phyloP scores from a whole-genome alignment of 805 yeast genomes.

The Yamadazyma nakazawae region DNA sequence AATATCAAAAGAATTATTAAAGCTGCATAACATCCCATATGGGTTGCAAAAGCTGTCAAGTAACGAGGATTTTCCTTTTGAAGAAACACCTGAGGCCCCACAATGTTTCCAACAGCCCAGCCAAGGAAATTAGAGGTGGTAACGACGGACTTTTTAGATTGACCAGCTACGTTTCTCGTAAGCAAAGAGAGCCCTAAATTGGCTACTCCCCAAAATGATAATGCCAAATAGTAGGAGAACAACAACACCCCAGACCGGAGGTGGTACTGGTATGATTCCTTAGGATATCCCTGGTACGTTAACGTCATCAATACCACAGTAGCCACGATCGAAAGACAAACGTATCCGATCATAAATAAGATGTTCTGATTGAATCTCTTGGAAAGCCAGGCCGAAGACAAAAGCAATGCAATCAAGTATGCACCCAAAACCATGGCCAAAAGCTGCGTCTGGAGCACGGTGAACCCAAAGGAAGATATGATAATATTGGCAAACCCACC shows the following conservation, averaged over 20 bases:
- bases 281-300: constrained; percentile 23
- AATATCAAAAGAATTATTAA: constrained; percentile 17
- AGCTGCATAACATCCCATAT: constrained; percentile 35
- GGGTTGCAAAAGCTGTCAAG: constrained; percentile 50
- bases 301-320: constrained; percentile 40
- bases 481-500: constrained; percentile 53
- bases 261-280: constrained; percentile 32
- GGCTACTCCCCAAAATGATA: constrained; percentile 55
- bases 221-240: constrained; percentile 45
- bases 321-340: constrained; percentile 33
- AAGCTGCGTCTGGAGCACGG: constrained; percentile 41
- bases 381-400: constrained; percentile 31
- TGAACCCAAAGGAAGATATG: constrained; percentile 49
- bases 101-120: constrained; percentile 62
- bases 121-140: constrained; percentile 59
- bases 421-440: constrained; percentile 59
- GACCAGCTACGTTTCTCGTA: constrained; percentile 64
- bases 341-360: constrained; percentile 22
- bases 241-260: constrained; percentile 19
- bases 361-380: constrained; percentile 18
- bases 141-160: constrained; percentile 63
- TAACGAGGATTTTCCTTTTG: constrained; percentile 49
- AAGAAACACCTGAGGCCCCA: constrained; percentile 67
- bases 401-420: constrained; percentile 34
- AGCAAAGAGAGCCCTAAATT: constrained; percentile 60